phyloP scores from a whole-genome alignment of 169 alveolate species.

The Prorocentrum cordatum region DNA sequence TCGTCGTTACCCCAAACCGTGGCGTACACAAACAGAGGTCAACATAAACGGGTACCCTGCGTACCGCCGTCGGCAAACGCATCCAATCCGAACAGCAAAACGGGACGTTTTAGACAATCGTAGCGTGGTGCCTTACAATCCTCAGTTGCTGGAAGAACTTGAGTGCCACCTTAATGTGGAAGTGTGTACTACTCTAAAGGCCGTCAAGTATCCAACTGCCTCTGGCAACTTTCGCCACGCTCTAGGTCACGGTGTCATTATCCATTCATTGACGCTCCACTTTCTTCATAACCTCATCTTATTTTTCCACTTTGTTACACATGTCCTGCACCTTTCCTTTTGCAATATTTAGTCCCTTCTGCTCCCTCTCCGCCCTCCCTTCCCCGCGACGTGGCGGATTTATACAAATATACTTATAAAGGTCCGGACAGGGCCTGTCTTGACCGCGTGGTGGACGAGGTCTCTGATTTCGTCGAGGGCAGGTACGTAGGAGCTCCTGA shows the following conservation, averaged over 20 bases:
- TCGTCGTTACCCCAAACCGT: too few relatives aligned
- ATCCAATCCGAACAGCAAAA: background rate
- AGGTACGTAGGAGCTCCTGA: background rate
- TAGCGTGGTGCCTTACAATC: constrained; percentile 2
- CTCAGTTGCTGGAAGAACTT: background rate
- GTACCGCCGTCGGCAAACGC: background rate
- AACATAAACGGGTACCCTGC: background rate
- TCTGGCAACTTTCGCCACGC: too few relatives aligned
- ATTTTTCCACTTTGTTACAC: too few relatives aligned
- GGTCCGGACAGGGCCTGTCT: too few relatives aligned
- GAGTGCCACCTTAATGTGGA: too few relatives aligned
- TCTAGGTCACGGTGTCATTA: too few relatives aligned
- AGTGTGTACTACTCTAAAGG: background rate
- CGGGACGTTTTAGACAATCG: background rate
- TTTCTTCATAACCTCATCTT: too few relatives aligned
- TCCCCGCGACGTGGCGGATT: background rate
- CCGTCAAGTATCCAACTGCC: background rate
- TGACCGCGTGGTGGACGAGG: background rate
- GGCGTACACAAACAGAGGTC: too few relatives aligned
- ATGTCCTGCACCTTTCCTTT: background rate
- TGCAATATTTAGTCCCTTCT: background rate
- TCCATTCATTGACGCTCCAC: too few relatives aligned
- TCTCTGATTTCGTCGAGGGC: background rate
- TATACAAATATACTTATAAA: too few relatives aligned
- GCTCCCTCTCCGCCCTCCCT: background rate